phyloP scores from a whole-genome alignment of 805 yeast genomes.

The Zygoascus bituminiphila region DNA sequence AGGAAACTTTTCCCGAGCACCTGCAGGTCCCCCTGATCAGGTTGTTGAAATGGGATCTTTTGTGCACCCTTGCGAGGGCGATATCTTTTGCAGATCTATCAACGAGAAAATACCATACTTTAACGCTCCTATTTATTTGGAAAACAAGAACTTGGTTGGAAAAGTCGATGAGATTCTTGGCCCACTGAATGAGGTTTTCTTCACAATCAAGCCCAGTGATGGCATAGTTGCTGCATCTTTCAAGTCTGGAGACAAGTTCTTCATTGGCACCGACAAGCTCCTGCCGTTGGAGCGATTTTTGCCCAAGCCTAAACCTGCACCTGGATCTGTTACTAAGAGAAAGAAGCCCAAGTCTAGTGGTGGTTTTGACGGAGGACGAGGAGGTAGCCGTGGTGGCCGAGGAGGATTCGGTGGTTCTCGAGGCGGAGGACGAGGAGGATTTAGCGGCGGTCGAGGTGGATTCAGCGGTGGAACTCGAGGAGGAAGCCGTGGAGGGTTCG shows the following conservation, averaged over 20 bases:
- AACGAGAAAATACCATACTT: constrained; percentile 94
- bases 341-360: constrained; percentile 24
- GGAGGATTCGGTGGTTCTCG: constrained; percentile 22
- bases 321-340: constrained; percentile 69
- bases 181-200: constrained; percentile 94
- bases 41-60: constrained; percentile 95
- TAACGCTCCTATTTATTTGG: constrained; percentile 96
- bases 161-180: constrained; percentile 98
- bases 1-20: constrained; percentile 59
- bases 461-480: constrained; percentile 37
- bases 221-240: constrained; percentile 93
- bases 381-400: constrained; percentile 20
- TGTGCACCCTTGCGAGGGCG: constrained; percentile 91
- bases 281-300: constrained; percentile 93
- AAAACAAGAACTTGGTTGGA: constrained; percentile 92
- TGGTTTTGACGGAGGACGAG: constrained; percentile 31
- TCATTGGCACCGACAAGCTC: constrained; percentile 88
- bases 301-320: constrained; percentile 87
- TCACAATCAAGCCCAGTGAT: constrained; percentile 92
- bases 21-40: constrained; percentile 93
- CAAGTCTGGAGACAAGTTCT: constrained; percentile 93
- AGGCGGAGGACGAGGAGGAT: constrained; percentile 28
- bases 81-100: constrained; percentile 90
- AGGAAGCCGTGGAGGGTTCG: constrained; percentile 20
- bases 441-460: constrained; percentile 37